phyloP scores from a whole-genome alignment of 2,329 filamentous ascomycete species.

The Exutisphaerella laricina region DNA sequence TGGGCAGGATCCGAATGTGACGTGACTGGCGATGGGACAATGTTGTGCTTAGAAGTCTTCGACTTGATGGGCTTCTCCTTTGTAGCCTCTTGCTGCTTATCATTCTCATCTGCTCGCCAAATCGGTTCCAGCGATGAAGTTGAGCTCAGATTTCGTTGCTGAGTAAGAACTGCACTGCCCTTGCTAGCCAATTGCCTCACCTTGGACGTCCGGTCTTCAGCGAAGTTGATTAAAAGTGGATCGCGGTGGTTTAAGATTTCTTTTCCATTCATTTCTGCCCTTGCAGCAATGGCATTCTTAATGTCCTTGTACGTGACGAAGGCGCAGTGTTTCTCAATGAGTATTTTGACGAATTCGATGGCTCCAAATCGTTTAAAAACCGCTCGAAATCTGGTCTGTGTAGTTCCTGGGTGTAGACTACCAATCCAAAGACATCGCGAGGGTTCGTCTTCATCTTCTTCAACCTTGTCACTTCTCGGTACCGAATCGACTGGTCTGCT shows the following conservation, averaged over 20 bases:
- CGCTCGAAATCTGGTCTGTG: background rate
- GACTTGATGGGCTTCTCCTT: too few species aligned
- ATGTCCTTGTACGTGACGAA: background rate
- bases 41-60: too few species aligned
- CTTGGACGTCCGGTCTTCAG: background rate
- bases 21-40: too few species aligned
- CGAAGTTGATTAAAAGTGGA: slow-evolving; percentile 1
- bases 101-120: background rate
- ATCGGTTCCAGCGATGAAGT: too few species aligned
- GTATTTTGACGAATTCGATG: background rate
- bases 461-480: background rate
- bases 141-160: background rate
- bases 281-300: background rate
- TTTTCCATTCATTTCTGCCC: background rate
- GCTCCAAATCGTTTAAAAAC: background rate
- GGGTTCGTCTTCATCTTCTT: background rate
- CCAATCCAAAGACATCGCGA: background rate
- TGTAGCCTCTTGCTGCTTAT: background rate
- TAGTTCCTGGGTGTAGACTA: background rate
- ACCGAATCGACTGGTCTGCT: too few species aligned
- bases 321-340: background rate
- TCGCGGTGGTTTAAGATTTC: background rate
- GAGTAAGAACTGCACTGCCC: background rate
- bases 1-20: too few species aligned
- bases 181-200: too few species aligned